Conservation (phyloP, 768 basidiomycete genomes). For the Xerocomus brunneocitrinus region DNA sequence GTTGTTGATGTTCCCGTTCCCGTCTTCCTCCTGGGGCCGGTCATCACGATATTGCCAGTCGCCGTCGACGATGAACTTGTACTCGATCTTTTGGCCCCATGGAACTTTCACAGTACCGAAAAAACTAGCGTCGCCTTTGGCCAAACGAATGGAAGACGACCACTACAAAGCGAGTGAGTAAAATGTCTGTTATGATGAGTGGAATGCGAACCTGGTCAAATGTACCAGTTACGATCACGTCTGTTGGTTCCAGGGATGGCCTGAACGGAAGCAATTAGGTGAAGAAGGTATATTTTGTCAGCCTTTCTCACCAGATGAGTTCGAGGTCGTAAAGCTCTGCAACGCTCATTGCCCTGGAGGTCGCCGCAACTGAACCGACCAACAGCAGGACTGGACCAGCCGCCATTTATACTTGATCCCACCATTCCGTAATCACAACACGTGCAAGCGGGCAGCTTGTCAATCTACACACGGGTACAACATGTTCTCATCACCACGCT, state of each 20-base stretch:
- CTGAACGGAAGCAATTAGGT: conserved; percentile 32
- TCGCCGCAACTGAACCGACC: conserved; percentile 17
- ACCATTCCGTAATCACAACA: conserved; percentile 23
- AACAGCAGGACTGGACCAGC: background rate
- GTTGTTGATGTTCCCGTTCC: conserved; percentile 67
- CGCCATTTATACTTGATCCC: conserved; percentile 21
- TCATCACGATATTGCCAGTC: conserved; percentile 52
- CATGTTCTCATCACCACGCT: conserved; percentile 6
- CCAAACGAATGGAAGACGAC: conserved; percentile 53
- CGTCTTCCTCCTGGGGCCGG: conserved; percentile 58
- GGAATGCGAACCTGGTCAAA: conserved; percentile 65
- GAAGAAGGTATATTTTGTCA: conserved; percentile 5
- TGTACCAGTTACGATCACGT: conserved; percentile 69
- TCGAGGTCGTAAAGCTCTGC: conserved; percentile 46
- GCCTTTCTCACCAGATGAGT: conserved; percentile 46
- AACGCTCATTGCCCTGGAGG: conserved; percentile 27
- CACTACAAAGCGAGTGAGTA: conserved; percentile 40
- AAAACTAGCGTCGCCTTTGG: conserved; percentile 53
- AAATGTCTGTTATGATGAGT: background rate
- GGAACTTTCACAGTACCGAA: conserved; percentile 50
- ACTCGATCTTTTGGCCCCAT: conserved; percentile 58
- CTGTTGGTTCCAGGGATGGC: conserved; percentile 51
- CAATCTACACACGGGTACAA: conserved; percentile 8
- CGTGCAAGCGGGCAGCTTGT: conserved; percentile 7
- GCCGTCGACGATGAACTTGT: conserved; percentile 82